Evolutionary conservation across 1,139 yeast genomes (phyloP).

Genomic region (Debaryomyces subglobosus): DNA sequence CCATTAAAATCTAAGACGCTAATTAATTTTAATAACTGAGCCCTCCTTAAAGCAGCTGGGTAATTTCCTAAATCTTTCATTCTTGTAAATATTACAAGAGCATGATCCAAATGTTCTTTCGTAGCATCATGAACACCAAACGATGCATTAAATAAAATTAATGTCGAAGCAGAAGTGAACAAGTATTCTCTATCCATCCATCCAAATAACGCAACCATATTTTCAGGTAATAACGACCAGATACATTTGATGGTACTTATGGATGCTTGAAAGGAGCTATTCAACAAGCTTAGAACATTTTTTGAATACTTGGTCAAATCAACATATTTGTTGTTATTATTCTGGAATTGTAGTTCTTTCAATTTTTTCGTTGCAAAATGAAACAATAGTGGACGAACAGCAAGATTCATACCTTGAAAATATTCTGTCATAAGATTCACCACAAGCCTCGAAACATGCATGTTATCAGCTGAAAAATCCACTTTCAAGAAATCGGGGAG

Average conservation of each 20-base stretch:
- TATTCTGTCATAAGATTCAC: conserved; percentile 85
- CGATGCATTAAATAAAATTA: conserved; percentile 75
- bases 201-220: conserved; percentile 82
- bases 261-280: conserved; percentile 84
- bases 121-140: conserved; percentile 85
- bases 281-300: conserved; percentile 66
- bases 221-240: conserved; percentile 72
- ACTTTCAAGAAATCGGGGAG: conserved; percentile 67
- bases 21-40: conserved; percentile 68
- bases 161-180: conserved; percentile 78
- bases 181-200: conserved; percentile 89
- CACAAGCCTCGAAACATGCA: conserved; percentile 65
- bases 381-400: conserved; percentile 77
- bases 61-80: conserved; percentile 79
- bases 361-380: conserved; percentile 77
- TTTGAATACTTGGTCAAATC: conserved; percentile 71
- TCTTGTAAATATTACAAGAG: conserved; percentile 66
- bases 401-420: conserved; percentile 81
- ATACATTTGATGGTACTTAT: conserved; percentile 75
- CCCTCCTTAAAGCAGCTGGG: conserved; percentile 75
- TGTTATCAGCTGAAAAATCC: conserved; percentile 58
- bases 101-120: conserved; percentile 71
- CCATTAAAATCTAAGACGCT: conserved; percentile 70
- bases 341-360: conserved; percentile 49
- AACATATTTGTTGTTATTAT: conserved; percentile 54